Evolutionary conservation across 495 filamentous ascomycete genomes (phyloP).

Genomic region (Xylaria intraflava): DNA sequence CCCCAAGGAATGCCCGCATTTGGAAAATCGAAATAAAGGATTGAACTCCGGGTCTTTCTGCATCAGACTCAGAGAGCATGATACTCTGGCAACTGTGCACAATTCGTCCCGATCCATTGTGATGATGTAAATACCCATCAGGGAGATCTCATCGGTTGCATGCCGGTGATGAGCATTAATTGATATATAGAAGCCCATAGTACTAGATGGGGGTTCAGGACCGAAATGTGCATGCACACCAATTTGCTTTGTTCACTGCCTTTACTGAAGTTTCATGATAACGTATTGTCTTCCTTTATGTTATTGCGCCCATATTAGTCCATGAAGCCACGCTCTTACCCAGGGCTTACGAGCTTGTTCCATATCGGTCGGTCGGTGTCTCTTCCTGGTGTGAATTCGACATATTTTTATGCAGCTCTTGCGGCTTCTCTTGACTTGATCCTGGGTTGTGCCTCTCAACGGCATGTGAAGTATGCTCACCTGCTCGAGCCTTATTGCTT

Average conservation of each 20-base stretch:
- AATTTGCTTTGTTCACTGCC: not conserved
- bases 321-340: not conserved
- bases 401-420: not conserved
- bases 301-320: not conserved
- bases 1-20: not conserved
- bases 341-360: too few relatives aligned
- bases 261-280: not conserved
- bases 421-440: not conserved
- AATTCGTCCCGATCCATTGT: not conserved
- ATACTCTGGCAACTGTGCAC: not conserved
- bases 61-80: not conserved
- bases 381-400: not conserved
- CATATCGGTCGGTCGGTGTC: not conserved
- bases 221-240: too few relatives aligned
- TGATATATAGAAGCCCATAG: too few relatives aligned
- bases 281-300: not conserved
- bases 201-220: too few relatives aligned
- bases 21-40: slow-evolving; percentile 9
- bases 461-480: too few relatives aligned
- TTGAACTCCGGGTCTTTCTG: not conserved
- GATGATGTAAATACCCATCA: not conserved
- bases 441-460: not conserved
- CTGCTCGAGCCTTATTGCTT: too few relatives aligned
- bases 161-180: too few relatives aligned
- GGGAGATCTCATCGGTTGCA: too few relatives aligned